Evolutionary conservation across 2,329 filamentous ascomycete species (phyloP), one percentile per base, ranked within the genome.

Genomic region (Endocalyx cinctus): DNA sequence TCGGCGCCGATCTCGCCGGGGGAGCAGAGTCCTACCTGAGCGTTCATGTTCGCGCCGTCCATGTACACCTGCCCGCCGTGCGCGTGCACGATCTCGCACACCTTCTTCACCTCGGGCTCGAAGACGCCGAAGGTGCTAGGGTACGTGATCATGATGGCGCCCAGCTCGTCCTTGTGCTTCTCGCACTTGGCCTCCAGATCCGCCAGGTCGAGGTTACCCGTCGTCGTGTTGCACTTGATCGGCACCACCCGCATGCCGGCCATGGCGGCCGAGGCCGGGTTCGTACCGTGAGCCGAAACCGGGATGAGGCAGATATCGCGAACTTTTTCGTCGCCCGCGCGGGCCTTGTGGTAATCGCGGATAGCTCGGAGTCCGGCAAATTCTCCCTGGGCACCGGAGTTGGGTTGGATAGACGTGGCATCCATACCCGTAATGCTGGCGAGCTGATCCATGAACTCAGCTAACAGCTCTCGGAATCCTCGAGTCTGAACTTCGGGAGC

Each of bases 1-100:
- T 97, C 90, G 18, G 90, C 90, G 14, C 90, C 90, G 47, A 97
- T 94, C 59, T 94, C 88, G 25, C 90, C 90, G 2, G 90, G 90
- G 1, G 87, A 94, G 68, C 87, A 95, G 10, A 97, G 75, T 10
- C 90, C 90, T 44, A 97, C 96, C 63, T 97, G 90, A 13, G 90
- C 90, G 57, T 96, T 97, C 87, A 96, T 92, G 68, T 97, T 97
- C 46, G 90, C 90, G 29, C 90, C 90, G 57, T 97, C 90, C 90
- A 97, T 96, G 70, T 96, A 97, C 12, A 97, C 90, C 56, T 94
- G 87, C 8, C 90, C 90, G 33, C 90, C 90, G 55, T 94, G 70
- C 44, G 84, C 63, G 65, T 97, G 90, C 13, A 97, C 87, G 18
- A 94, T 69, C 35, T 87, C 69, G 62, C 88, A 95, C 12, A 82